A percentile compares a stretch with the other conserved stretches of the same genome.
phyloP scores from a whole-genome alignment of 768 basidiomycete genomes.

The Phanerochaete sordida region DNA sequence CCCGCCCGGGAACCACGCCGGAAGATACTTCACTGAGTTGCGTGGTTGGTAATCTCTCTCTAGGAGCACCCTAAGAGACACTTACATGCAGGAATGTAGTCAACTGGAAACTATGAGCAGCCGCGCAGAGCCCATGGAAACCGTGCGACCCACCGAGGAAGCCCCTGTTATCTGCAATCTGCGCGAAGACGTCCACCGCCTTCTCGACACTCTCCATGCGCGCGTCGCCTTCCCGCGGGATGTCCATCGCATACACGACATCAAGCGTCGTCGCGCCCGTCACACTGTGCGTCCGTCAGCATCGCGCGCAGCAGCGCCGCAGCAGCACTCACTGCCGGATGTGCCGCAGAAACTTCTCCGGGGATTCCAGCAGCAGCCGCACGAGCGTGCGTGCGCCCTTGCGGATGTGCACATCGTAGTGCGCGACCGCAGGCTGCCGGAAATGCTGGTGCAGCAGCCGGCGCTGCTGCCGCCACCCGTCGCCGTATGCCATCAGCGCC shows the following conservation, averaged over 20 bases:
- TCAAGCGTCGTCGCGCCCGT: background rate
- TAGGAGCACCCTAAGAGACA: background rate
- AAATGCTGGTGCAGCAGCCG: slow-evolving; percentile 10
- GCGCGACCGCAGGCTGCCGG: background rate
- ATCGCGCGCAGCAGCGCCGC: background rate
- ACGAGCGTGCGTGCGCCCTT: slow-evolving; percentile 2
- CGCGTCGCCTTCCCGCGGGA: background rate
- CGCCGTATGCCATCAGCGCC: slow-evolving; percentile 7
- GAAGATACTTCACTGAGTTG: slow-evolving; percentile 46
- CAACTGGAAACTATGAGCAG: background rate
- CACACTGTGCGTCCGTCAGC: background rate
- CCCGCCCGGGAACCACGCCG: slow-evolving; percentile 42
- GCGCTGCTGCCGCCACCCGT: slow-evolving; percentile 1
- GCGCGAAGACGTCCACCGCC: background rate
- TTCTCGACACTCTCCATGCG: background rate
- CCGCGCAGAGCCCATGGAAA: background rate
- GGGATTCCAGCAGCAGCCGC: background rate
- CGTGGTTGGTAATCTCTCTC: background rate
- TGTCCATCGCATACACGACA: slow-evolving; percentile 4
- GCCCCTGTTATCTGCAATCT: background rate
- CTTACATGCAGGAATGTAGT: background rate
- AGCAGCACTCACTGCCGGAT: background rate
- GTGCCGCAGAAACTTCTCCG: background rate
- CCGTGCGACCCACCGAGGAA: background rate
- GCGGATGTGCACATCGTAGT: background rate